Evolutionary conservation across 257 asterid species (phyloP).

Genomic region (Solanum rostratum): DNA sequence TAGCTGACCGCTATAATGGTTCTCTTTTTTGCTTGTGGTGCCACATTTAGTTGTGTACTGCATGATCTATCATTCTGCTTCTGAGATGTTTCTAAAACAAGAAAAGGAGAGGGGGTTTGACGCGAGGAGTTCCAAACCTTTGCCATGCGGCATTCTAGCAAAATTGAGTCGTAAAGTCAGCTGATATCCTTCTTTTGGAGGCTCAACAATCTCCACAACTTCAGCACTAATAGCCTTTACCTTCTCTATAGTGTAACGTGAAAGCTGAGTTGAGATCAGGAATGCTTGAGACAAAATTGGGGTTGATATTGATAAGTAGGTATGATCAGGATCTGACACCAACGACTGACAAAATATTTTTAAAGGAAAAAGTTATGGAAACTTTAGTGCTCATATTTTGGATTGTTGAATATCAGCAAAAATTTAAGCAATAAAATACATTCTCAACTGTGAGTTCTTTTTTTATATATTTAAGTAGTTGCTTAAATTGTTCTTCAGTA

Average conservation of each 20-base stretch:
- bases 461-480: not conserved
- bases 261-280: constrained; percentile 34
- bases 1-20: not conserved
- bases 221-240: constrained; percentile 50
- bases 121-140: constrained; percentile 34
- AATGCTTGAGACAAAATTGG: constrained; percentile 63
- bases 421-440: not conserved
- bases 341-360: constrained; percentile 35
- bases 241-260: constrained; percentile 43
- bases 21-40: not conserved
- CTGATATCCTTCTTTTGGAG: constrained; percentile 58
- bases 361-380: not conserved
- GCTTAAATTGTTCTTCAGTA: not conserved
- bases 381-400: not conserved
- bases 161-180: constrained; percentile 56
- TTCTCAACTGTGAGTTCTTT: not conserved
- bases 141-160: constrained; percentile 33
- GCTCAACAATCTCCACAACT: constrained; percentile 48
- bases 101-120: not conserved
- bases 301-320: constrained; percentile 63
- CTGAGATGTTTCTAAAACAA: not conserved
- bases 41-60: not conserved
- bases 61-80: not conserved
- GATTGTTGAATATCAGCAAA: not conserved
- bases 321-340: constrained; percentile 40